Evolutionary conservation across 176 grass and related monocot species (phyloP), one percentile per base, ranked within the genome.

Genomic region (Eragrostis nindensis): DNA sequence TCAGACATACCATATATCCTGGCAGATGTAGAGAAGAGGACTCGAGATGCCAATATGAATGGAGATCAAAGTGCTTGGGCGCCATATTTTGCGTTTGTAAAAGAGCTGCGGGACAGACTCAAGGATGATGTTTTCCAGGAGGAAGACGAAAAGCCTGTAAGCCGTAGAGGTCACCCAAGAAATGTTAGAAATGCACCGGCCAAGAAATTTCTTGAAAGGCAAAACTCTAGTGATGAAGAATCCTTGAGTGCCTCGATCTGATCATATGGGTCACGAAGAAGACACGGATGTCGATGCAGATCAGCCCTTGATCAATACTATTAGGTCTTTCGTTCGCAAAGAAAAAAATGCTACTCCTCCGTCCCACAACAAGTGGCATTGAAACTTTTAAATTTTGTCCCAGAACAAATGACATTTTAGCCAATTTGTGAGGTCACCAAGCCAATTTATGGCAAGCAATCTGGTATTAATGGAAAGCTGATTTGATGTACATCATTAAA

Each of bases 1-100:
- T 54, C 90, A 64, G 96, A 98, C 89, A 62, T 95, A 77, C 86
- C 89, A 75, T 90, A 98, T 42, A 89, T 98, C 42, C 80, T 95
- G 79, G 78, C 86, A 48, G 86, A 95, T 84, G 86, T 98, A 27
- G 77, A 93, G 63, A 93, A 70, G 82, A 93, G 92, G 90, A 74
- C 74, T 45, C 81, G 79, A 76, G 76, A 88, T 82, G 70, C 86
- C 43, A 80, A 91, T 88, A 88, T 54, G 21, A 78, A 86, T 79
- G 90, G 89, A 91, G 88, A 98, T 84, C 66, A 87, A 42, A 79
- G 79, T 87, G 88, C 77, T 72, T 93, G 88, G 90, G 86, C 86
- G 1, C 86, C 92, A 32, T 98, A 83, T 65, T 82, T 47, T 56
- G 84, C 61, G 13, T 98, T 98, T 76, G 75, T 98, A 73, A 86